phyloP scores from a whole-genome alignment of 345 rosid genomes.

The Eucalyptus melliodora region DNA sequence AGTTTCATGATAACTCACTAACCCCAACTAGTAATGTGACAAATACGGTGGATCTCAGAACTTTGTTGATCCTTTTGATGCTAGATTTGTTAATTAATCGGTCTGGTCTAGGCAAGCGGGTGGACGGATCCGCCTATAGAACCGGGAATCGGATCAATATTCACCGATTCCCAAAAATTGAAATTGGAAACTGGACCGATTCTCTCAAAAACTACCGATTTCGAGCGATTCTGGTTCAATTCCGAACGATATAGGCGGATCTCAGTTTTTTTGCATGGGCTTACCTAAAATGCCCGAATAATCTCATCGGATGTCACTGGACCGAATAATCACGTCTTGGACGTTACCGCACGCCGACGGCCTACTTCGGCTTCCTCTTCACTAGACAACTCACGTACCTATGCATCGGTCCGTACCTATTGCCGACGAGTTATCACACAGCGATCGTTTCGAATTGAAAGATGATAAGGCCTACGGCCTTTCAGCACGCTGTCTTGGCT shows the following conservation, averaged over 20 bases:
- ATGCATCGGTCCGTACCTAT: not conserved
- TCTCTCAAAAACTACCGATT: rapidly evolving
- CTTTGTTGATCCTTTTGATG: too few relatives aligned
- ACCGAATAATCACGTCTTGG: not conserved
- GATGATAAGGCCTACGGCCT: not conserved
- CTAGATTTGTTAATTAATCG: too few relatives aligned
- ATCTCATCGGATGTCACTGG: not conserved
- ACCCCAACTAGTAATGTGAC: too few relatives aligned
- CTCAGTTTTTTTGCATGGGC: rapidly evolving
- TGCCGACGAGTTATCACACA: not conserved
- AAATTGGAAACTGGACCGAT: rapidly evolving
- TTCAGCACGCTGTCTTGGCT: not conserved
- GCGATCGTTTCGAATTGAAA: rapidly evolving
- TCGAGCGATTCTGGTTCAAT: rapidly evolving
- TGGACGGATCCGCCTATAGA: rapidly evolving
- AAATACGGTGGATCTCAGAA: rapidly evolving
- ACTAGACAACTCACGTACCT: not conserved
- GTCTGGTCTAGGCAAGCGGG: rapidly evolving
- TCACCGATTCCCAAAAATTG: rapidly evolving
- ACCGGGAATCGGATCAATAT: rapidly evolving
- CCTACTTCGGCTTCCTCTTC: not conserved
- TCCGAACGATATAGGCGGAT: rapidly evolving
- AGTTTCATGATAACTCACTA: too few relatives aligned
- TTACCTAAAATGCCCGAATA: rapidly evolving
- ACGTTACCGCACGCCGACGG: not conserved